A percentile compares a stretch with the other conserved stretches of the same genome.
phyloP scores from a whole-genome alignment of 1,139 yeast species.

The Wickerhamiella infanticola region DNA sequence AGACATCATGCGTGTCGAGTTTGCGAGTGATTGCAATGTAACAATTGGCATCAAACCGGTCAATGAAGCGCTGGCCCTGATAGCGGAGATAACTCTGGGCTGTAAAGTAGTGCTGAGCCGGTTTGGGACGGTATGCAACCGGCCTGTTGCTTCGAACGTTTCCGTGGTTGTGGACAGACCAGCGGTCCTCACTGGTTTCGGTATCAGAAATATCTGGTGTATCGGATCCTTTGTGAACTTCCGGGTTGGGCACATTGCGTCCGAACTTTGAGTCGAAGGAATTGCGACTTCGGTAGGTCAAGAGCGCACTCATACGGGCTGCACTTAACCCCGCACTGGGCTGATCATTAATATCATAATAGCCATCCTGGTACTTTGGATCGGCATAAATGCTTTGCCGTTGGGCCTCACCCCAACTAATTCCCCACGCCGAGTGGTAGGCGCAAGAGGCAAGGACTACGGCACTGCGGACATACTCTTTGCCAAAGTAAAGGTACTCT shows the following conservation, averaged over 20 bases:
- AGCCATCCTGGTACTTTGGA: constrained; percentile 83
- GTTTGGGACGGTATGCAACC: constrained; percentile 17
- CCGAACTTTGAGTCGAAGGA: constrained; percentile 87
- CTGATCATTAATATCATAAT: constrained; percentile 57
- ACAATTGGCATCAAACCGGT: constrained; percentile 90
- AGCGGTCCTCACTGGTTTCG: constrained; percentile 33
- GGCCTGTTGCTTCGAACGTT: constrained; percentile 20
- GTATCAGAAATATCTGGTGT: constrained; percentile 20
- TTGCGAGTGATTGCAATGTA: constrained; percentile 87
- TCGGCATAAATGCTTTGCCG: constrained; percentile 91
- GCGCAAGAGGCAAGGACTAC: constrained; percentile 91
- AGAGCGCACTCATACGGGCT: constrained; percentile 90
- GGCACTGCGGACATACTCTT: constrained; percentile 49
- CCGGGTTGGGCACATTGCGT: constrained; percentile 46
- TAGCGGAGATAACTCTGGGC: constrained; percentile 90
- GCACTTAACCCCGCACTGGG: constrained; percentile 85
- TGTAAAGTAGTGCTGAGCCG: constrained; percentile 79
- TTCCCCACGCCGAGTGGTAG: constrained; percentile 95
- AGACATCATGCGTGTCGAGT: constrained; percentile 85
- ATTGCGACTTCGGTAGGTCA: constrained; percentile 83
- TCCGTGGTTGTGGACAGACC: constrained; percentile 59
- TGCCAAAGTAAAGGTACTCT: constrained; percentile 69
- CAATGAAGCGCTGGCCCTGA: constrained; percentile 81
- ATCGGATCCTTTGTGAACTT: constrained; percentile 23
- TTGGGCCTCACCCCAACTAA: constrained; percentile 97